A percentile compares a stretch with the other conserved stretches of the same genome.
phyloP scores from a whole-genome alignment of 2,329 filamentous ascomycete species.

The Penicillium sp. region DNA sequence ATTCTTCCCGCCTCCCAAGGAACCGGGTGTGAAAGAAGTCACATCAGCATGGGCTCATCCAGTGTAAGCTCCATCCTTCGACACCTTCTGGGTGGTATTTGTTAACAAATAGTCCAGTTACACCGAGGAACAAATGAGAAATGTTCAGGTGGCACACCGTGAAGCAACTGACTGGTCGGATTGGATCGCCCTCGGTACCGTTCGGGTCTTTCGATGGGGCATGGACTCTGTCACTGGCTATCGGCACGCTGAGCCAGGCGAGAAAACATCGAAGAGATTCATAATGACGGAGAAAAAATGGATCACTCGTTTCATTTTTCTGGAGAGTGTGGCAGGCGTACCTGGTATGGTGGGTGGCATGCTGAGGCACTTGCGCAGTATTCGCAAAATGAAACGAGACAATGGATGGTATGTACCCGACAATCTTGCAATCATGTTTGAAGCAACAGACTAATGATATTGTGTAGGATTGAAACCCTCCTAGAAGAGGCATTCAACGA shows the following conservation, averaged over 20 bases:
- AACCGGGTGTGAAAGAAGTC: conserved; percentile 16
- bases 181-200: conserved; percentile 69
- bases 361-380: conserved; percentile 79
- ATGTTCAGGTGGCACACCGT: conserved; percentile 71
- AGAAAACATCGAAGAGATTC: conserved; percentile 51
- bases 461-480: conserved; percentile 74
- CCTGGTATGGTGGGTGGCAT: conserved; percentile 97
- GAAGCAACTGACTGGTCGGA: conserved; percentile 69
- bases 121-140: conserved; percentile 71
- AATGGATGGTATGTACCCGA: conserved; percentile 67
- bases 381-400: conserved; percentile 81
- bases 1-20: conserved; percentile 16
- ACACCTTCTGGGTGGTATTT: neutral
- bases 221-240: conserved; percentile 81
- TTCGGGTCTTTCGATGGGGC: conserved; percentile 69
- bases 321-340: conserved; percentile 90
- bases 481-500: conserved; percentile 90
- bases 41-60: conserved; percentile 36
- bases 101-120: conserved; percentile 47
- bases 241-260: conserved; percentile 60
- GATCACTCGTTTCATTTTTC: conserved; percentile 83
- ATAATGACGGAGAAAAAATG: conserved; percentile 80
- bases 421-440: neutral
- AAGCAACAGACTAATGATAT: neutral
- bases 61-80: conserved; percentile 36